phyloP scores from a whole-genome alignment of 2,329 filamentous ascomycete species.

The Allantophomopsis lycopodina region DNA sequence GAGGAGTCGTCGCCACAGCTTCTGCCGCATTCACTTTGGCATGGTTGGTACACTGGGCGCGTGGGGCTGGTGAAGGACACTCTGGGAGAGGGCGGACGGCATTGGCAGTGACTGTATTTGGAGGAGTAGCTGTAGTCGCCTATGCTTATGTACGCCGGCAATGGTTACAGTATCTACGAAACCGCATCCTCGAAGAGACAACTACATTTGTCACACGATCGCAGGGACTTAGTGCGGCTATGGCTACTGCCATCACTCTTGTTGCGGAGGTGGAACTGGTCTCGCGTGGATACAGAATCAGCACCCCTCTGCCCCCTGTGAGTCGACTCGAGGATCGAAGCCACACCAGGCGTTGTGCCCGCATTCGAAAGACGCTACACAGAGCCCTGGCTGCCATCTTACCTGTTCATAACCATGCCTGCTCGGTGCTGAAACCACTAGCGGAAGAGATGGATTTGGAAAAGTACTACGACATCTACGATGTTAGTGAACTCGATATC shows the following conservation, averaged over 20 bases:
- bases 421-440: slow-evolving; percentile 53
- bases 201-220: slow-evolving; percentile 57
- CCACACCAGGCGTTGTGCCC: slow-evolving; percentile 65
- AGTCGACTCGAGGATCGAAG: slow-evolving; percentile 77
- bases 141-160: slow-evolving; percentile 66
- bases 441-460: slow-evolving; percentile 73
- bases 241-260: slow-evolving; percentile 62
- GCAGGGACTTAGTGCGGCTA: slow-evolving; percentile 69
- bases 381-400: slow-evolving; percentile 58
- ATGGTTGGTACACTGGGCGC: slow-evolving; percentile 60
- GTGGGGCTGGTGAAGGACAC: slow-evolving; percentile 32
- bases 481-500: slow-evolving; percentile 61
- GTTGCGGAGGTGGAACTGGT: slow-evolving; percentile 95
- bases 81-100: slow-evolving; percentile 41
- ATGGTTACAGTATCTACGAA: slow-evolving; percentile 67
- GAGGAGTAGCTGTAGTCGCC: slow-evolving; percentile 39
- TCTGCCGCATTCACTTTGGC: slow-evolving; percentile 37
- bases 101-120: slow-evolving; percentile 28
- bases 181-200: slow-evolving; percentile 58
- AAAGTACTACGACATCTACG: slow-evolving; percentile 85
- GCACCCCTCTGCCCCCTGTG: slow-evolving; percentile 80
- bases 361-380: slow-evolving; percentile 65
- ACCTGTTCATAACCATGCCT: slow-evolving; percentile 57
- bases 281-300: slow-evolving; percentile 79
- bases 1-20: slow-evolving; percentile 53